These are phyloP conservation scores for Cruciata laevipes DNA, from an alignment of 257 asterid genomes.

Conservation along the genomic window DNA sequence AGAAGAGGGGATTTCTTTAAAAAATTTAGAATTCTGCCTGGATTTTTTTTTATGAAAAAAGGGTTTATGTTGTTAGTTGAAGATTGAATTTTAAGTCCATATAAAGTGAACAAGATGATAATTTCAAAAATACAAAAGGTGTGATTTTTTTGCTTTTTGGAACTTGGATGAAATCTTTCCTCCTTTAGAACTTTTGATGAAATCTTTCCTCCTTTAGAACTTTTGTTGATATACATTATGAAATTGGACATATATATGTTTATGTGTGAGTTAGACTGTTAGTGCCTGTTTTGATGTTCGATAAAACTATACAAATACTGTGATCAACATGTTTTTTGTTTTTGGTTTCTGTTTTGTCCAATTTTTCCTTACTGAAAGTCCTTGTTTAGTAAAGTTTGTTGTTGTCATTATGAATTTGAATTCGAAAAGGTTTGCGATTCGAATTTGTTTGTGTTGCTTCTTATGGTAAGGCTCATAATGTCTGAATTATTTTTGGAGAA, in stretches of 20 bases:
- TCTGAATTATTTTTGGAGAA: no score
- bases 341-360: background rate
- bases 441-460: background rate
- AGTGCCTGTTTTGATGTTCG: background rate
- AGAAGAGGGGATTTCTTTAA: background rate
- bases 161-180: background rate
- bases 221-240: background rate
- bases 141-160: background rate
- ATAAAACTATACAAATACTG: background rate
- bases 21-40: background rate
- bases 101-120: background rate
- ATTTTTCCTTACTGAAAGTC: background rate
- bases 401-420: background rate
- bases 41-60: background rate
- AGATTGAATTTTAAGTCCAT: background rate
- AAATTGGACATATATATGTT: background rate
- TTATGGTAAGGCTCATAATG: background rate
- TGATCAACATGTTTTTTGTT: no score
- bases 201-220: background rate
- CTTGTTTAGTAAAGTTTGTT: background rate
- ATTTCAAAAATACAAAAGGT: background rate
- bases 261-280: no score
- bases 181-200: background rate
- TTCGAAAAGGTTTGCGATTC: background rate
- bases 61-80: background rate